Conservation (phyloP, 208 protist species). For the Leishmania amazonensis region DNA sequence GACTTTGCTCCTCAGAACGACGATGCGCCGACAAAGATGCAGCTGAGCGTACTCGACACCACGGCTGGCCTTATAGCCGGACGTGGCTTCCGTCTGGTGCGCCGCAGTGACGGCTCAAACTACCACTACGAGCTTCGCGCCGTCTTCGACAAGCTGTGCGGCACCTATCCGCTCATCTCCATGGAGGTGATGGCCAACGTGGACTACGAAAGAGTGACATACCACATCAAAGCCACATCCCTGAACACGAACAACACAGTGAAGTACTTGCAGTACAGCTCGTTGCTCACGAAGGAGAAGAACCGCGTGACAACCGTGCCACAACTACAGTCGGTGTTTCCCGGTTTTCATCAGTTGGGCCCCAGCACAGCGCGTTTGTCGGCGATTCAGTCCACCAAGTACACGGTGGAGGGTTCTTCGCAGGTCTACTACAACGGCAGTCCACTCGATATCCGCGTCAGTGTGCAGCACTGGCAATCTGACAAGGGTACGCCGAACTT, state of each 20-base stretch:
- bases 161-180: slow-evolving; percentile 45
- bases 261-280: slow-evolving; percentile 60
- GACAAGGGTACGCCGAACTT: slow-evolving; percentile 33
- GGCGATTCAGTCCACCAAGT: slow-evolving; percentile 27
- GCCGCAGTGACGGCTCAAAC: slow-evolving; percentile 26
- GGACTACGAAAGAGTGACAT: slow-evolving; percentile 72
- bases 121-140: slow-evolving; percentile 61
- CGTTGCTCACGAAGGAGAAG: slow-evolving; percentile 59
- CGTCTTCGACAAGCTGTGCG: slow-evolving; percentile 64
- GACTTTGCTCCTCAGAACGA: slow-evolving; percentile 27
- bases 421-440: slow-evolving; percentile 61
- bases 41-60: slow-evolving; percentile 73
- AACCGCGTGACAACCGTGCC: slow-evolving; percentile 63
- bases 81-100: slow-evolving; percentile 71
- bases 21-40: slow-evolving; percentile 18
- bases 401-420: slow-evolving; percentile 26
- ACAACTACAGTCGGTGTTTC: slow-evolving; percentile 78
- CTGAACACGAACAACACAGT: slow-evolving; percentile 30
- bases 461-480: slow-evolving; percentile 47
- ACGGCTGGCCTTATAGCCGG: slow-evolving; percentile 19
- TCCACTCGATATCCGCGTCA: slow-evolving; percentile 63
- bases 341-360: slow-evolving; percentile 61
- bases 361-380: slow-evolving; percentile 22
- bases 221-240: slow-evolving; percentile 49
- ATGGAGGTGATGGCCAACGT: slow-evolving; percentile 87